Evolutionary conservation across 805 yeast genomes (phyloP).

Genomic region (Wickerhamiella siamensis): DNA sequence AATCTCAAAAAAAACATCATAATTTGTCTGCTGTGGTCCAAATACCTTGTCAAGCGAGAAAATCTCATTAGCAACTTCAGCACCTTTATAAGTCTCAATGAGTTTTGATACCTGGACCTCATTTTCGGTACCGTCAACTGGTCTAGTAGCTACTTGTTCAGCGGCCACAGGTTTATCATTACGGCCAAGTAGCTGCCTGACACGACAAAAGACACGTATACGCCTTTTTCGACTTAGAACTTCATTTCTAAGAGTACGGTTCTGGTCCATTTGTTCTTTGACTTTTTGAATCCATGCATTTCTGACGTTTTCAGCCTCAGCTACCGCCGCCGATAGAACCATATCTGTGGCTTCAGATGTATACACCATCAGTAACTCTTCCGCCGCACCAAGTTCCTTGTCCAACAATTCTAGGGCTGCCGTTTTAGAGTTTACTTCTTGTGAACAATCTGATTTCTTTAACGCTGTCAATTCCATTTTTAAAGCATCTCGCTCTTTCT

Average conservation of each 20-base stretch:
- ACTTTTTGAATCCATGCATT: too few species aligned
- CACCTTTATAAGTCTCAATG: slow-evolving; percentile 14
- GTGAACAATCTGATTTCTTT: neutral
- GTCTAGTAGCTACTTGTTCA: neutral
- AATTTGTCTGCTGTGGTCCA: slow-evolving; percentile 37
- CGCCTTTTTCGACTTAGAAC: too few species aligned
- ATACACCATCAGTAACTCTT: too few species aligned
- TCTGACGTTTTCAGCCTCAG: too few species aligned
- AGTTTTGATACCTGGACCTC: neutral
- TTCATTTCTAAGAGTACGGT: too few species aligned
- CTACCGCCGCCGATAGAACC: too few species aligned
- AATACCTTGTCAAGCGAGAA: slow-evolving; percentile 76
- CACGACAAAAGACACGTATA: too few species aligned
- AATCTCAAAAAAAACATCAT: slow-evolving; percentile 64
- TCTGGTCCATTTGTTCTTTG: too few species aligned
- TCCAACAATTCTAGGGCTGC: neutral
- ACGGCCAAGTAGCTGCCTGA: too few species aligned
- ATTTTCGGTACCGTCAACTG: neutral
- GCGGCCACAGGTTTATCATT: too few species aligned
- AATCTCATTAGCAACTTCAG: neutral
- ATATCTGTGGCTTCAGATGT: too few species aligned
- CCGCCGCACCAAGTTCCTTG: too few species aligned
- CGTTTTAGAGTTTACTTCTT: neutral
- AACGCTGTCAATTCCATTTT: neutral
- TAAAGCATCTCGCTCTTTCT: neutral